Evolutionary conservation across 495 filamentous ascomycete species (phyloP).

Genomic region (Physcia stellaris): DNA sequence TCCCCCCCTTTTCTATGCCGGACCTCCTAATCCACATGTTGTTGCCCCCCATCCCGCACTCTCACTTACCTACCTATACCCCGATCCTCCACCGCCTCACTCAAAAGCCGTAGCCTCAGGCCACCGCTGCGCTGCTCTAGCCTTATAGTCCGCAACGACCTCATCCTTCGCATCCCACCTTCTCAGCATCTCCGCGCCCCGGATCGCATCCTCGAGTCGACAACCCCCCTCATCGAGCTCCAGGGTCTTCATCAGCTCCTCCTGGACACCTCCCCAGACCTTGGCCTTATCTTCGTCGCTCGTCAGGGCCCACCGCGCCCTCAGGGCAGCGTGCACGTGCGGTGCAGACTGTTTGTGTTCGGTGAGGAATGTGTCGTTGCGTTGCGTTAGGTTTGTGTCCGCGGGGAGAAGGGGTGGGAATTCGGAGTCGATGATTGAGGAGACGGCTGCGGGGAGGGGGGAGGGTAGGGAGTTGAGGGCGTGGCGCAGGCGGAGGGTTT

Average conservation of each 20-base stretch:
- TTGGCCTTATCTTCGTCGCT: slow-evolving; percentile 42
- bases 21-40: too few relatives aligned
- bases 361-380: slow-evolving; percentile 52
- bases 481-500: slow-evolving; percentile 55
- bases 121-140: slow-evolving; percentile 57
- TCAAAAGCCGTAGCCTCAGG: slow-evolving; percentile 52
- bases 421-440: slow-evolving; percentile 50
- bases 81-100: neutral
- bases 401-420: slow-evolving; percentile 47
- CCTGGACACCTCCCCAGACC: slow-evolving; percentile 41
- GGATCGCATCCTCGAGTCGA: slow-evolving; percentile 43
- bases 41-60: too few relatives aligned
- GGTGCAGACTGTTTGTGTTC: slow-evolving; percentile 47
- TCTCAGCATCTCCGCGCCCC: slow-evolving; percentile 43
- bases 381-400: slow-evolving; percentile 39
- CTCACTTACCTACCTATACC: neutral
- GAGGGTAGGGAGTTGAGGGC: slow-evolving; percentile 40
- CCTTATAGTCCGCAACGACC: slow-evolving; percentile 39
- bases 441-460: slow-evolving; percentile 43
- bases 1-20: too few relatives aligned
- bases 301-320: slow-evolving; percentile 44
- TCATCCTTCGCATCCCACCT: slow-evolving; percentile 44
- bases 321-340: slow-evolving; percentile 50
- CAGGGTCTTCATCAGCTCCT: slow-evolving; percentile 45
- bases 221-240: slow-evolving; percentile 33